phyloP scores from a whole-genome alignment of 106 monocot genomes.

The Dioscorea alata region DNA sequence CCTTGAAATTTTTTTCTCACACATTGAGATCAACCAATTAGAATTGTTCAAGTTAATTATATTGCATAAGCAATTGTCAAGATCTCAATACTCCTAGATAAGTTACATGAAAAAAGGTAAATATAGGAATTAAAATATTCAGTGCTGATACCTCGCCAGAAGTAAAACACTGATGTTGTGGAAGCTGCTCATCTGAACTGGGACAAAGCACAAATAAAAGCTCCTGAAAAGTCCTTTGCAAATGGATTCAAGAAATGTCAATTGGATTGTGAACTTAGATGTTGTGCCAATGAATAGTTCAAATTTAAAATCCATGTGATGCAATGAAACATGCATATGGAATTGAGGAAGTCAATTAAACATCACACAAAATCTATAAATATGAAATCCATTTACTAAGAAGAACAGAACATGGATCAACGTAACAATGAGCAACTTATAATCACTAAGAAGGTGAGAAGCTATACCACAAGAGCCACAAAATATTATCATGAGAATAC shows the following conservation, averaged over 20 bases:
- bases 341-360: no score
- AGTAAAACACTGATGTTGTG: slow-evolving; percentile 12
- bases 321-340: no score
- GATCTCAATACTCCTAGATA: no score
- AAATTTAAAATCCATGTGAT: no score
- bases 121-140: neutral
- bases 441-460: slow-evolving; percentile 8
- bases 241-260: neutral
- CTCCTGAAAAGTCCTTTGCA: slow-evolving; percentile 56
- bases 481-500: slow-evolving; percentile 58
- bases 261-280: no score
- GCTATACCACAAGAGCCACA: slow-evolving; percentile 83
- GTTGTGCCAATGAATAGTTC: no score
- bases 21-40: no score
- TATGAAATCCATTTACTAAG: neutral
- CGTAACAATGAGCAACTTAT: neutral
- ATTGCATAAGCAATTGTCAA: no score
- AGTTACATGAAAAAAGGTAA: neutral
- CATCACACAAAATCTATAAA: no score
- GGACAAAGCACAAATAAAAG: slow-evolving; percentile 36
- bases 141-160: slow-evolving; percentile 29
- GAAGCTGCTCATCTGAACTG: slow-evolving; percentile 2
- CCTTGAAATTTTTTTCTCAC: no score
- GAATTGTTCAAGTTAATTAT: no score
- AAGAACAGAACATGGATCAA: neutral